Percentiles rank a stretch among this genome's conserved stretches.
These are phyloP conservation scores for Phaeosphaeria sp. DNA, from an alignment of 2,329 filamentous ascomycete species.

Conservation along the genomic window DNA sequence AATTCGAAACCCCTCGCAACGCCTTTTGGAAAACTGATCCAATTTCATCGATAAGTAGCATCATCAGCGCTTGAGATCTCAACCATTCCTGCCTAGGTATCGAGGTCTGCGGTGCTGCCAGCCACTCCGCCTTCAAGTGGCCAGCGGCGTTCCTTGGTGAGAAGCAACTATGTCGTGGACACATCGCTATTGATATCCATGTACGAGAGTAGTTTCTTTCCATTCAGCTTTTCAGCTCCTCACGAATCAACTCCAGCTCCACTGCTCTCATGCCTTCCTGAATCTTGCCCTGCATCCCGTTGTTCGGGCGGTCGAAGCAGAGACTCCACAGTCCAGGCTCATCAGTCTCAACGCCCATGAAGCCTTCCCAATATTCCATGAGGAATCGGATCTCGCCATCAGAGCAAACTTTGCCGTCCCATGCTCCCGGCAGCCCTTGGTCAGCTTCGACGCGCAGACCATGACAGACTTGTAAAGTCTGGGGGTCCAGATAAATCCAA, in stretches of 20 bases:
- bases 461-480: slow-evolving; percentile 49
- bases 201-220: not conserved
- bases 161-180: too few relatives aligned
- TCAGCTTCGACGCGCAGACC: slow-evolving; percentile 69
- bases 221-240: slow-evolving; percentile 13
- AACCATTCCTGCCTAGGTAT: too few relatives aligned
- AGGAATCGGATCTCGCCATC: slow-evolving; percentile 63
- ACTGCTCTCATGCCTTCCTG: slow-evolving; percentile 25
- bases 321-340: slow-evolving; percentile 59
- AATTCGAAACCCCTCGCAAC: not conserved
- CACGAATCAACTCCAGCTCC: slow-evolving; percentile 24
- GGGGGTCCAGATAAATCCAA: slow-evolving; percentile 70
- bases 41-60: too few relatives aligned
- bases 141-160: too few relatives aligned
- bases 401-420: slow-evolving; percentile 73
- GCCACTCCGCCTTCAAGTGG: too few relatives aligned
- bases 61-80: too few relatives aligned
- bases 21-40: too few relatives aligned
- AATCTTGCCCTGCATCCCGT: slow-evolving; percentile 49
- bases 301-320: slow-evolving; percentile 55
- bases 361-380: slow-evolving; percentile 63
- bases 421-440: slow-evolving; percentile 51
- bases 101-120: too few relatives aligned
- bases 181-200: too few relatives aligned
- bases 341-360: slow-evolving; percentile 60